A percentile compares a stretch with the other conserved stretches of the same genome.
These are phyloP conservation scores for Thinopyrum obtusiflorum DNA, from an alignment of 202 grass and related monocot species.

Conservation along the genomic window DNA sequence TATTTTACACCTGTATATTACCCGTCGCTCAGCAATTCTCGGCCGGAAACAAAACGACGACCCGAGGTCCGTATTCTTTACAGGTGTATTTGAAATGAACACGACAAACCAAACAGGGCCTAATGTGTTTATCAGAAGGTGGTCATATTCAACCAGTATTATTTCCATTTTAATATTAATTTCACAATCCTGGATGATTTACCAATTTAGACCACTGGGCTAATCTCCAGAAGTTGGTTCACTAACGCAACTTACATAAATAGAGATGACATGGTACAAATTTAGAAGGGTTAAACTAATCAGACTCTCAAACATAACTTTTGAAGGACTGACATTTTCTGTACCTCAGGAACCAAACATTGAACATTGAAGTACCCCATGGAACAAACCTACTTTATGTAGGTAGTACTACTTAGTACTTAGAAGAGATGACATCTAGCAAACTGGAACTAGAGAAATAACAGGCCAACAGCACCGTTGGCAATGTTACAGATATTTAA, in stretches of 20 bases:
- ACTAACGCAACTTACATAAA: background rate
- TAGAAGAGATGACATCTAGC: background rate
- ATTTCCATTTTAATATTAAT: background rate
- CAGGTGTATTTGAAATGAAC: no score
- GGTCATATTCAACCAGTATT: conserved; percentile 16
- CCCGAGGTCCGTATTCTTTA: no score
- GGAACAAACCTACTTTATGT: conserved; percentile 17
- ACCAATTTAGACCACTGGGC: background rate
- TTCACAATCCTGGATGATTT: background rate
- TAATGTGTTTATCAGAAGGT: conserved; percentile 1
- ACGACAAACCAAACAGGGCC: no score
- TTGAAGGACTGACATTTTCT: background rate
- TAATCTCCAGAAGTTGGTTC: background rate
- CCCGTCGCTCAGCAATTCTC: no score
- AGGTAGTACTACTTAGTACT: background rate
- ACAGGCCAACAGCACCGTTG: conserved; percentile 7
- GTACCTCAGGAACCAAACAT: background rate
- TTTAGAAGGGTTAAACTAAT: conserved; percentile 11
- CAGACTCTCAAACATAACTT: background rate
- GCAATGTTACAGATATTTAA: conserved; percentile 4
- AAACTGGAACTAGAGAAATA: conserved; percentile 1
- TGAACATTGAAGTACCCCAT: background rate
- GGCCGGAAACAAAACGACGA: no score
- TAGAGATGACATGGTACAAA: background rate
- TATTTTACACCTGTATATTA: no score